phyloP scores from a whole-genome alignment of 1,284 basidiomycete genomes.

The Fomitopsis palustris region DNA sequence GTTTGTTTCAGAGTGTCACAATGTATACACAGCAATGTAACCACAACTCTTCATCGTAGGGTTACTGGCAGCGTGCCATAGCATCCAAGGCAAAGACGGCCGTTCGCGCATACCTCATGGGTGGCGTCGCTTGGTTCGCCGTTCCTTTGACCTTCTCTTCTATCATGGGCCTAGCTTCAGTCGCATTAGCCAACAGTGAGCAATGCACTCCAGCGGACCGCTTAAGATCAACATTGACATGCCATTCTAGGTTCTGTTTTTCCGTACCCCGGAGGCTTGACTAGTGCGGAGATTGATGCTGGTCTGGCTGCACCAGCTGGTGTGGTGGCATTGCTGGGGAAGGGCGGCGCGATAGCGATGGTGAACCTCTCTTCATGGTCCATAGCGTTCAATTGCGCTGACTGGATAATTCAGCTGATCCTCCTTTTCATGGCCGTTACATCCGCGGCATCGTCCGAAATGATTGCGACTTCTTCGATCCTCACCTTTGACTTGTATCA shows the following conservation, averaged over 20 bases:
- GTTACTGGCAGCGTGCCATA: conserved; percentile 25
- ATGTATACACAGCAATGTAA: too few relatives aligned
- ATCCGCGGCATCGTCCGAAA: conserved; percentile 42
- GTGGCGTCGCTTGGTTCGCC: conserved; percentile 35
- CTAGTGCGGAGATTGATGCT: conserved; percentile 5
- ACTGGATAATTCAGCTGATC: conserved; percentile 26
- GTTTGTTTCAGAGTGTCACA: background rate
- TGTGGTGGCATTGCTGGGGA: conserved; percentile 6
- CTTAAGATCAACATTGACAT: background rate
- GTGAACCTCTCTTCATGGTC: background rate
- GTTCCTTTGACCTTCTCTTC: conserved; percentile 40
- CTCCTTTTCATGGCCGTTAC: conserved; percentile 42
- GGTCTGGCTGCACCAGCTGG: conserved; percentile 9
- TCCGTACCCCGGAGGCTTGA: conserved; percentile 7
- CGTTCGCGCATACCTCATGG: conserved; percentile 33
- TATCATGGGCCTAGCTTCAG: conserved; percentile 37
- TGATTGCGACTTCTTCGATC: conserved; percentile 44
- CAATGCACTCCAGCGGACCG: background rate
- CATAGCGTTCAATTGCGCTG: conserved; percentile 18
- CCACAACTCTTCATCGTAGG: background rate
- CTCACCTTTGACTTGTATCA: conserved; percentile 45
- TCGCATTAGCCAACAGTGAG: conserved; percentile 23
- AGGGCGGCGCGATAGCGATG: conserved; percentile 9
- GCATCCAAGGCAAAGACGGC: conserved; percentile 29
- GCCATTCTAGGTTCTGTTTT: background rate